Evolutionary conservation across 148 eudicot species (phyloP).

Genomic region (Silene conica): DNA sequence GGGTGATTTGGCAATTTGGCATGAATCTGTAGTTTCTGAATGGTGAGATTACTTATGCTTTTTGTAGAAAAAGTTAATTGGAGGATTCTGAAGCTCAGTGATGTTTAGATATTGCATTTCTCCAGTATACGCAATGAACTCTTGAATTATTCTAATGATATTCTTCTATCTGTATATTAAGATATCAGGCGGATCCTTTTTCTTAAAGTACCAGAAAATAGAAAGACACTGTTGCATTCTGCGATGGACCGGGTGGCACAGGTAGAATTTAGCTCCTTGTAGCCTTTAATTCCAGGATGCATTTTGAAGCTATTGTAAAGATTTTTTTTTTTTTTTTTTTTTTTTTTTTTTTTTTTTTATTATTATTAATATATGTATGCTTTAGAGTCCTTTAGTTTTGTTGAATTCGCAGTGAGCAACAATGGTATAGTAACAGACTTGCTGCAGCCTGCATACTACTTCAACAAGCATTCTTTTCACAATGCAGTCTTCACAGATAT

Average conservation of each 20-base stretch:
- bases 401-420: background rate
- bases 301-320: too few species aligned
- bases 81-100: conserved; percentile 4
- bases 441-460: background rate
- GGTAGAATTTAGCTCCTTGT: conserved; percentile 22
- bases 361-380: background rate
- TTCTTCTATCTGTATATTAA: conserved; percentile 35
- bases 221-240: conserved; percentile 53
- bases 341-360: background rate
- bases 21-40: background rate
- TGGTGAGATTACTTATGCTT: background rate
- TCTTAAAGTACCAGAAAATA: conserved; percentile 77
- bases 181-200: conserved; percentile 82
- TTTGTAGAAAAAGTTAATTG: background rate
- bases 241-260: conserved; percentile 86
- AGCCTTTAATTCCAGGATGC: too few species aligned
- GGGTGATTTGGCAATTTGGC: background rate
- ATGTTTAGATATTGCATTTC: background rate
- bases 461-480: background rate
- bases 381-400: background rate
- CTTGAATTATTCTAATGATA: conserved; percentile 22
- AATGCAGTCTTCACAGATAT: background rate
- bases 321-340: background rate
- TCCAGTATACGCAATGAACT: background rate
- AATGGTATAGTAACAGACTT: background rate